These are phyloP conservation scores for Fusarium buxicola DNA, from an alignment of 2,329 filamentous ascomycete species.

Conservation along the genomic window DNA sequence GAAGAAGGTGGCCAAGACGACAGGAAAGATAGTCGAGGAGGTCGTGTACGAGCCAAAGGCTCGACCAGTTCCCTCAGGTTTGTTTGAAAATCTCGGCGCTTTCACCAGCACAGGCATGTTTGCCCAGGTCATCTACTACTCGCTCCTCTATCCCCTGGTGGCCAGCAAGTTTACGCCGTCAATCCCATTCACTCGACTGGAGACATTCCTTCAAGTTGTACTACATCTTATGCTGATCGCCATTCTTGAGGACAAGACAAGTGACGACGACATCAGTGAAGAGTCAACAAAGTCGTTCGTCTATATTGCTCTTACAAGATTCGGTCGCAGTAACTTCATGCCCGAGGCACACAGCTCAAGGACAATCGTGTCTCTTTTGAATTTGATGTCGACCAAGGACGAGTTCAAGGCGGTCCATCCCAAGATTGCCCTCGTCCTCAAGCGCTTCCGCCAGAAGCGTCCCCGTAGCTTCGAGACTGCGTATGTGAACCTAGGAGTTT, in stretches of 20 bases:
- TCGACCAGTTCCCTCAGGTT: conserved; percentile 78
- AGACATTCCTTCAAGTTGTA: conserved; percentile 91
- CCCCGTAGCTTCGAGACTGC: conserved; percentile 78
- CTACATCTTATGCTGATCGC: conserved; percentile 89
- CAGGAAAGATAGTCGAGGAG: conserved; percentile 81
- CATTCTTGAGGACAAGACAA: conserved; percentile 80
- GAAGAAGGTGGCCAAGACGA: conserved; percentile 87
- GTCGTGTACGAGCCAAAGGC: conserved; percentile 93
- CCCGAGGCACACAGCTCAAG: conserved; percentile 65
- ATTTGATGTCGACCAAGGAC: conserved; percentile 72
- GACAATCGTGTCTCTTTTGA: conserved; percentile 73
- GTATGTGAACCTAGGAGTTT: conserved; percentile 71
- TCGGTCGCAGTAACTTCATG: conserved; percentile 71
- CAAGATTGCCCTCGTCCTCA: conserved; percentile 86
- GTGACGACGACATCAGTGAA: conserved; percentile 62
- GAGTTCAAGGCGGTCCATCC: conserved; percentile 85
- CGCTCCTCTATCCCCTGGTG: conserved; percentile 82
- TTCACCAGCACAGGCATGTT: conserved; percentile 91
- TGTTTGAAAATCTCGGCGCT: conserved; percentile 79
- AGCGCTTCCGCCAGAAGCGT: conserved; percentile 84
- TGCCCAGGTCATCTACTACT: conserved; percentile 89
- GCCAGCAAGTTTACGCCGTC: conserved; percentile 75
- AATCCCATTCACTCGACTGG: conserved; percentile 84
- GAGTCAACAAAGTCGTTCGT: conserved; percentile 75
- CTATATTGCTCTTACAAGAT: conserved; percentile 73